Conservation (phyloP, 179 eudicot species). For the Heliamphora ciliata region DNA sequence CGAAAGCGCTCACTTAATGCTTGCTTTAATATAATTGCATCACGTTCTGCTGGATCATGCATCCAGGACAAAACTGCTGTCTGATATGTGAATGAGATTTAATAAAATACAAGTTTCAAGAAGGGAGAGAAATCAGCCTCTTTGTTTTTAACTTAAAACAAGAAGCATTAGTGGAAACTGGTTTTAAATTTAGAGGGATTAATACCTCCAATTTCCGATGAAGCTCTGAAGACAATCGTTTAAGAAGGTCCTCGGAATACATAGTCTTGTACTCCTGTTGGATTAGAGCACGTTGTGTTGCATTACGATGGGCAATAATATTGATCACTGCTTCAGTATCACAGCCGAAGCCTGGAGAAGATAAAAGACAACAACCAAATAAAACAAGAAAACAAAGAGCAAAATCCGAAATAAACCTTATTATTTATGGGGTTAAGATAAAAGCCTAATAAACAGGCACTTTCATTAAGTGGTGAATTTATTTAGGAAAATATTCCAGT, state of each 20-base stretch:
- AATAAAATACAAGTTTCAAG: too few species aligned
- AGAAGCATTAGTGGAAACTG: too few species aligned
- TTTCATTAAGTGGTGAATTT: not conserved
- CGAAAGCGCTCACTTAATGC: constrained; percentile 19
- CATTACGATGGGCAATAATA: constrained; percentile 65
- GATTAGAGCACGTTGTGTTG: constrained; percentile 50
- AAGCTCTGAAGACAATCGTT: constrained; percentile 52
- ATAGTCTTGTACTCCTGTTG: constrained; percentile 47
- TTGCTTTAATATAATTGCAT: constrained; percentile 34
- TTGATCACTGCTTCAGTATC: constrained; percentile 51
- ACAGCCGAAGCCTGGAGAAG: constrained; percentile 51
- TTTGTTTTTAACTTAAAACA: not conserved
- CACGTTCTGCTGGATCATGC: constrained; percentile 57
- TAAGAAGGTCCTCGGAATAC: constrained; percentile 50
- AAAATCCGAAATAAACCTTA: too few species aligned
- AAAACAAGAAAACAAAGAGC: too few species aligned
- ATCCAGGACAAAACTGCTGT: constrained; percentile 63
- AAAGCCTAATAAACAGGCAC: too few species aligned
- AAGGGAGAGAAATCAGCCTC: too few species aligned
- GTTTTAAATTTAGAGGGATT: too few species aligned
- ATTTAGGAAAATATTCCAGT: not conserved
- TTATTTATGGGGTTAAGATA: too few species aligned
- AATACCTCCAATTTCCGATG: constrained; percentile 59
- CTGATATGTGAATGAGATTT: constrained; percentile 25
- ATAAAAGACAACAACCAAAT: too few species aligned